A percentile compares a stretch with the other conserved stretches of the same genome.
These are phyloP conservation scores for Sungouiella blattae DNA, from an alignment of 805 yeast genomes.

Conservation along the genomic window DNA sequence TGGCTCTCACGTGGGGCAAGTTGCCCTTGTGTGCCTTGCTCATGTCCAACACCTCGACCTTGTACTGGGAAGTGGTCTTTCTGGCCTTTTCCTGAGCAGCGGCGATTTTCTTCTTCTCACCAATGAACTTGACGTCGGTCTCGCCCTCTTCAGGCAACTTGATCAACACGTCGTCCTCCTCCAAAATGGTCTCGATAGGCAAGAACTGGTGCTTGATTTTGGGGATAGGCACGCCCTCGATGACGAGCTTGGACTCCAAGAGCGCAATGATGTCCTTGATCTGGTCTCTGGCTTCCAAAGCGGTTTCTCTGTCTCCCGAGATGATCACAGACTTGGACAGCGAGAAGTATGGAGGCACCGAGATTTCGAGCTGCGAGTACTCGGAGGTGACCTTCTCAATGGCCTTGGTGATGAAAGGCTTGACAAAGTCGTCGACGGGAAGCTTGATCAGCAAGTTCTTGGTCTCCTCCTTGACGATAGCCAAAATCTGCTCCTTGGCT, in stretches of 20 bases:
- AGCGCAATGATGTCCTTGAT: slow-evolving; percentile 45
- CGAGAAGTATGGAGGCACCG: slow-evolving; percentile 37
- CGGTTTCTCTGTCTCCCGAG: slow-evolving; percentile 70
- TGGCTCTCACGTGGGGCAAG: slow-evolving; percentile 66
- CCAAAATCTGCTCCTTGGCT: slow-evolving; percentile 67
- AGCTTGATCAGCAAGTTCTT: slow-evolving; percentile 52
- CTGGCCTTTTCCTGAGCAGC: slow-evolving; percentile 64
- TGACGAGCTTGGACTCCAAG: slow-evolving; percentile 43
- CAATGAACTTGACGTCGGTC: slow-evolving; percentile 56
- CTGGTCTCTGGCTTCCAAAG: slow-evolving; percentile 49
- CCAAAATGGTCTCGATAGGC: slow-evolving; percentile 50
- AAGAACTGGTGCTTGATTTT: slow-evolving; percentile 66
- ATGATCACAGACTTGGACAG: slow-evolving; percentile 41
- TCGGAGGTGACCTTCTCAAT: slow-evolving; percentile 21
- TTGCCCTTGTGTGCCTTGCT: slow-evolving; percentile 87
- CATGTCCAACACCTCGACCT: slow-evolving; percentile 71
- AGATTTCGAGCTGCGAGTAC: slow-evolving; percentile 27
- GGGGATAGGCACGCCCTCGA: slow-evolving; percentile 64
- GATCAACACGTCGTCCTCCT: slow-evolving; percentile 55
- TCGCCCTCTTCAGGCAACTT: slow-evolving; percentile 49
- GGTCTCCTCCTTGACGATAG: slow-evolving; percentile 73
- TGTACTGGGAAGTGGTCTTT: slow-evolving; percentile 53
- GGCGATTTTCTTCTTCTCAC: slow-evolving; percentile 51
- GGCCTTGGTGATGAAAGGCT: slow-evolving; percentile 23
- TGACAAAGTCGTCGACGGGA: slow-evolving; percentile 39